Evolutionary conservation across 1,284 basidiomycete genomes (phyloP).

Genomic region (Cryptococcus floricola): DNA sequence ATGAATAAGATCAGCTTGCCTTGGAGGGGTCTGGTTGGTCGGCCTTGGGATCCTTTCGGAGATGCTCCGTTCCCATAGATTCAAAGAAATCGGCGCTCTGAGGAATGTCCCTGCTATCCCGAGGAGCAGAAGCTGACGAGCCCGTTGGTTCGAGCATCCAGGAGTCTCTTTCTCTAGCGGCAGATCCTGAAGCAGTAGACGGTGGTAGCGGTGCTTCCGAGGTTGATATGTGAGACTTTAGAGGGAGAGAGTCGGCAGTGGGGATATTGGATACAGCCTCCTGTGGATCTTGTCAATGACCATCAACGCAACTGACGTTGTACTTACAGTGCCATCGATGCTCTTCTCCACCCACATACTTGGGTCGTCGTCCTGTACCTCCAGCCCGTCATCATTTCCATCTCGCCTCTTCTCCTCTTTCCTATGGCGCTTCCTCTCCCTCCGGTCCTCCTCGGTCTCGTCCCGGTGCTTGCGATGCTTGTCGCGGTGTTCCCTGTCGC

Average conservation of each 20-base stretch:
- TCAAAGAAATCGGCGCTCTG: conserved; percentile 71
- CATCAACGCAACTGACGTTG: background rate
- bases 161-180: conserved; percentile 66
- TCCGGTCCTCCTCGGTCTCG: conserved; percentile 43
- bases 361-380: conserved; percentile 55
- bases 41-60: conserved; percentile 59
- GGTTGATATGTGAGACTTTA: conserved; percentile 59
- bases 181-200: conserved; percentile 50
- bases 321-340: conserved; percentile 68
- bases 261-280: conserved; percentile 57
- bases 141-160: conserved; percentile 71
- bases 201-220: conserved; percentile 50
- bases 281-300: conserved; percentile 2
- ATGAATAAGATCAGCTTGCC: conserved; percentile 45
- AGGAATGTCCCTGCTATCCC: conserved; percentile 16
- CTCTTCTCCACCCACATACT: conserved; percentile 85
- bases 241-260: conserved; percentile 66
- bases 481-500: conserved; percentile 6
- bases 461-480: conserved; percentile 47
- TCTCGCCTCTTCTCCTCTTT: conserved; percentile 32
- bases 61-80: conserved; percentile 68
- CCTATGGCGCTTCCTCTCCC: conserved; percentile 47
- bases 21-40: conserved; percentile 68
- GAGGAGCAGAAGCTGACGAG: conserved; percentile 6
- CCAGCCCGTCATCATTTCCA: conserved; percentile 20